Evolutionary conservation across 2,329 filamentous ascomycete species (phyloP), one percentile per base, ranked within the genome.

Genomic region (Spiromastix sp.): DNA sequence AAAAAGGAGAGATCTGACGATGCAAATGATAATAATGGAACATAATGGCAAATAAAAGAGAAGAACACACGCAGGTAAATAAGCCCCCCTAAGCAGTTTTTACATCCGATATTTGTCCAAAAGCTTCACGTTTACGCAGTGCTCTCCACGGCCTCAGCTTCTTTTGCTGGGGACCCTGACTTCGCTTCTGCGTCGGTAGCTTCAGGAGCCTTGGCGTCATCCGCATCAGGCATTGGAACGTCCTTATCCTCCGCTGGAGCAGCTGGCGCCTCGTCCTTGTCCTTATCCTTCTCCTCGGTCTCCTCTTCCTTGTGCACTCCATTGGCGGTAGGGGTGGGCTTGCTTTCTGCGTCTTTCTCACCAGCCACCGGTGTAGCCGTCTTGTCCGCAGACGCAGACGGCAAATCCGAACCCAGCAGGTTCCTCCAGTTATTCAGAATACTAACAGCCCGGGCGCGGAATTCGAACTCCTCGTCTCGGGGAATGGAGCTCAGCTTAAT

Each of bases 381-480:
- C 3, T 40, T 34, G 6, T 59, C 55, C 4, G 54, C 52, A 8
- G 54, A 46, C 7, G 67, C 53, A 8, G 64, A 52, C 7, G 58
- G 59, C 19, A 63, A 60, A 30, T 81, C 79, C 11, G 63, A 66
- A 21, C 74, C 74, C n/a, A 96, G 70, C 22, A 85, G 71, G 57
- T 82, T 81, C 58, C 82, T 93, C 91, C 91, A 98, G 59, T 81
- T 82, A 45, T 80, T 77, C n/a, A 96, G 68, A 31, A 98, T 70
- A 4, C 72, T 69, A 45, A 82, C 72, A 22, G 85, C 87, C 34
- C 91, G 81, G 45, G 78, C 68, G 66, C 91, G 93, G 74, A 98
- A 95, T 37, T 82, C 67, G 59, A 81, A 93, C 46, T 93, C 83
- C 22, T 87, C 83, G 45, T 98, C 91, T 42, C 79, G 80, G 4